Base-by-base conservation (phyloP, 2,329 filamentous ascomycete species). In the Alternaria ventricosa region DNA sequence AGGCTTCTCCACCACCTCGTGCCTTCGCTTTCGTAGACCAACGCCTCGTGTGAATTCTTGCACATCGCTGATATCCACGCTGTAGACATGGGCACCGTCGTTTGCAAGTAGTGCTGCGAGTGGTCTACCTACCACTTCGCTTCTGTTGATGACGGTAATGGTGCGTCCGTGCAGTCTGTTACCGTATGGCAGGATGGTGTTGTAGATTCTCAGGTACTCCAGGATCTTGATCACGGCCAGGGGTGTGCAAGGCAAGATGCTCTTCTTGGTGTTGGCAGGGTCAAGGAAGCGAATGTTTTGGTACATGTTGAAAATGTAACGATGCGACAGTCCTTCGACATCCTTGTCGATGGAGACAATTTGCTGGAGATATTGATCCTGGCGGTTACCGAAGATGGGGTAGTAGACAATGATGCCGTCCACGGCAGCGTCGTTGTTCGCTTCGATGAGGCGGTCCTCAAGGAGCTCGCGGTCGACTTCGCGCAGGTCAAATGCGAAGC, bases 231-330 rank as follows among this genome's bases (percentile, higher is more conserved):
- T 92, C 64, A 97, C 91, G 25, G 96, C 96, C 23, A 99, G 87
- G 15, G 96, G 96, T 3, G 96, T 99, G 85, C 96, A 99, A 6
- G 96, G 96, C 56, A 99, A 84, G 70, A 98, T 93, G 53, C 91
- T 96, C 84, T 99, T 98, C 80, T 93, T 92, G 62, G 84, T 86
- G 80, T 93, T 92, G 46, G 86, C 81, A 5, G 91, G 90, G 81
- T 99, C 96, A 60, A 99, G 86, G 84, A 94, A 98, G 69, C 96
- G 93, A 74, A 97, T 89, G 84, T 99, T 99, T 85, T 97, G 92
- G 84, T 98, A 99, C 94, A 99, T 97, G 87, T 99, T 99, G 88
- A 95, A 94, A 77, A 98, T 91, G 83, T 98, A 94, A 78, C 90
- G 90, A 82, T 97, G 95, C 73, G 91, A 93, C 62, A 99, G 88